Evolutionary conservation across 352 stramenopile genomes (phyloP), one percentile per base, ranked within the genome.

Genomic region (Phytophthora citricola): DNA sequence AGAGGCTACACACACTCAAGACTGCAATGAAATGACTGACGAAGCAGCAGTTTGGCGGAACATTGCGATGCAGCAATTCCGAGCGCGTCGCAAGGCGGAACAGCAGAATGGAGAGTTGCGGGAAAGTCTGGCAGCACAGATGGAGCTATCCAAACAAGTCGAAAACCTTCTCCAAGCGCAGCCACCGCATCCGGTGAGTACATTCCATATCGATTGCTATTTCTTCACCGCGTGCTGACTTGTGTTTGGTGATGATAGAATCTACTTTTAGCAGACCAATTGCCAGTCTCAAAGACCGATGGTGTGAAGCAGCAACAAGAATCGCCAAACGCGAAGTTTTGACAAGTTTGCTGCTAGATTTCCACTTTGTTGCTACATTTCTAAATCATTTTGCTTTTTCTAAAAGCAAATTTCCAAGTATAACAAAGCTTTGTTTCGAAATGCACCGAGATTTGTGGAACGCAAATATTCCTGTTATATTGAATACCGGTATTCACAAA

Each of bases 61-160:
- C 27, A 64, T 69, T 32, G 63, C 63, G 17, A 66, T 71, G 34
- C 55, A 71, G 26, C 63, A 71, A 34, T 71, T 66, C 49, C 63
- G 38, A n/a, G 55, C 55, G 1, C 63, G 63, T 31, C 62, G 62
- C 5, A 39, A 36, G 27, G 63, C 55, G 9, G 55, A 71, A n/a
- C 49, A 61, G 24, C 31, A 71, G 17, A 71, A 71, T 46, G 34
- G 26, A 2, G 55, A 71, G 32, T 48, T 71, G 24, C 55, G 56
- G 17, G 26, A 52, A 34, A 71, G 31, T 14, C 17, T 70, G 2
- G 39, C 34, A 7, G 39, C 46, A 24, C 62, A 70, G 20, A 39
- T 65, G 17, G 29, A 52, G 5, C 48, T 71, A n/a, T 71, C 63
- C 32, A 66, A 71, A 20, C 46, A 66, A 66, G 48, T 71, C 15